phyloP scores from a whole-genome alignment of 441 rosid genomes.

The Kokia cookei region DNA sequence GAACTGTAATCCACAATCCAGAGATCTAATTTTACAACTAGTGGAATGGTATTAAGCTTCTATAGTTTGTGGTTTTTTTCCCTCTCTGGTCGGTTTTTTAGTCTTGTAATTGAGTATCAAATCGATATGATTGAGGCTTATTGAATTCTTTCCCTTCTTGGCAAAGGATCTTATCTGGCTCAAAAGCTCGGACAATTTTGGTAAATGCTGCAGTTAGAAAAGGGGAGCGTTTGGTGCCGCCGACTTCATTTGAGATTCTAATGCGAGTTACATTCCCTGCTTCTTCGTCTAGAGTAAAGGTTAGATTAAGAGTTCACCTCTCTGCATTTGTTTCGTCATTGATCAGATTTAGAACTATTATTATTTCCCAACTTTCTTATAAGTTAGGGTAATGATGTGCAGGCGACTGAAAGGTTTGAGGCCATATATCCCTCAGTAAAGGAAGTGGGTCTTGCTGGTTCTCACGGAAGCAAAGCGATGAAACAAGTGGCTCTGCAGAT shows the following conservation, averaged over 20 bases:
- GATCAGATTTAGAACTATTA: neutral
- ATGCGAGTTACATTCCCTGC: slow-evolving; percentile 68
- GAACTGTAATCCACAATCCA: slow-evolving; percentile 67
- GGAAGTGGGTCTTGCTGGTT: slow-evolving; percentile 83
- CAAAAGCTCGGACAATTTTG: slow-evolving; percentile 69
- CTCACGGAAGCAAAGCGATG: slow-evolving; percentile 81
- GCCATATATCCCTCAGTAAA: slow-evolving; percentile 66
- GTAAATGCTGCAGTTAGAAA: slow-evolving; percentile 77
- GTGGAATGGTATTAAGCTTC: slow-evolving; percentile 56
- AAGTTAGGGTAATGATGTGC: slow-evolving; percentile 12
- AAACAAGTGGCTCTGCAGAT: slow-evolving; percentile 73
- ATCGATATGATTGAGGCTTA: neutral
- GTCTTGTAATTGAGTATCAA: neutral
- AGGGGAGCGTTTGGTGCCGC: slow-evolving; percentile 88
- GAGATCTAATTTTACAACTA: slow-evolving; percentile 72
- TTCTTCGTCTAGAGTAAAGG: slow-evolving; percentile 78
- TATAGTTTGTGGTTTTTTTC: neutral
- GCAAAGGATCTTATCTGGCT: slow-evolving; percentile 61
- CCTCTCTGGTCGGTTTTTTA: neutral
- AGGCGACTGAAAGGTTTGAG: slow-evolving; percentile 95
- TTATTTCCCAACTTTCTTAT: slow-evolving; percentile 10
- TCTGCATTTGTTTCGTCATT: slow-evolving; percentile 1
- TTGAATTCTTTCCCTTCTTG: slow-evolving; percentile 2
- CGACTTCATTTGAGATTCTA: slow-evolving; percentile 65
- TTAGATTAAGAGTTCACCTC: slow-evolving; percentile 15